Percentiles rank a stretch among this genome's conserved stretches.
Conservation (phyloP, 1,139 yeast species). For the Yamadazyma dendronema region DNA sequence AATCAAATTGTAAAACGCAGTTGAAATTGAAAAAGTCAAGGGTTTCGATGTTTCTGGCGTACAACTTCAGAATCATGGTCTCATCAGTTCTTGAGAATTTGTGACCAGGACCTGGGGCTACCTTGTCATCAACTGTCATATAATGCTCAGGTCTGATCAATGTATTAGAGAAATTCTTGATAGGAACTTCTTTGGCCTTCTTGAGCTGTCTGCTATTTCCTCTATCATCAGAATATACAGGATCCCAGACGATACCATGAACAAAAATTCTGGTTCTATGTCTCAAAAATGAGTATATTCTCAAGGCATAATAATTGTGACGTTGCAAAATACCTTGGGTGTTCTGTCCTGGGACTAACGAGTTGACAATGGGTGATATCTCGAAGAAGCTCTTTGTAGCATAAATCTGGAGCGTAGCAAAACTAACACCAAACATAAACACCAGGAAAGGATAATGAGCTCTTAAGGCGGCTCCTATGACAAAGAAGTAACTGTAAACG, state of each 20-base stretch:
- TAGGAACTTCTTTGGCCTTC: slow-evolving; percentile 24
- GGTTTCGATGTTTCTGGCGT: slow-evolving; percentile 29
- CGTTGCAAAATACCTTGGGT: slow-evolving; percentile 21
- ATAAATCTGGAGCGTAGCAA: slow-evolving; percentile 18
- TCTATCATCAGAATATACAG: slow-evolving; percentile 12
- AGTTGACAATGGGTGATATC: slow-evolving; percentile 11
- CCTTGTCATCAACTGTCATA: slow-evolving; percentile 18
- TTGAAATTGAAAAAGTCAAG: slow-evolving; percentile 24
- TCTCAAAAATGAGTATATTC: slow-evolving; percentile 27
- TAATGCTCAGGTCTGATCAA: slow-evolving; percentile 34
- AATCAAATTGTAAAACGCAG: slow-evolving; percentile 26
- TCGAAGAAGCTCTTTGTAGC: slow-evolving; percentile 16
- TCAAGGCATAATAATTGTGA: slow-evolving; percentile 26
- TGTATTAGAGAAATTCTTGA: slow-evolving; percentile 26
- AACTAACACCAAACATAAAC: slow-evolving; percentile 24
- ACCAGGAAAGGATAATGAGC: slow-evolving; percentile 25
- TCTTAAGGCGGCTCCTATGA: slow-evolving; percentile 25
- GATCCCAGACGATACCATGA: slow-evolving; percentile 20
- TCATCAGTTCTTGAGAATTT: slow-evolving; percentile 24
- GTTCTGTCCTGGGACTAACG: slow-evolving; percentile 7
- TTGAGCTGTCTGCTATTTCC: slow-evolving; percentile 18
- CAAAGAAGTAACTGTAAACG: slow-evolving; percentile 24
- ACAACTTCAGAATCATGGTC: slow-evolving; percentile 20
- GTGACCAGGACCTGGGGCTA: slow-evolving; percentile 10
- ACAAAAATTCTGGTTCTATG: slow-evolving; percentile 20